Evolutionary conservation across 139 green algal genomes (phyloP), one percentile per base, ranked within the genome.

Genomic region (Mesostigma viride): DNA sequence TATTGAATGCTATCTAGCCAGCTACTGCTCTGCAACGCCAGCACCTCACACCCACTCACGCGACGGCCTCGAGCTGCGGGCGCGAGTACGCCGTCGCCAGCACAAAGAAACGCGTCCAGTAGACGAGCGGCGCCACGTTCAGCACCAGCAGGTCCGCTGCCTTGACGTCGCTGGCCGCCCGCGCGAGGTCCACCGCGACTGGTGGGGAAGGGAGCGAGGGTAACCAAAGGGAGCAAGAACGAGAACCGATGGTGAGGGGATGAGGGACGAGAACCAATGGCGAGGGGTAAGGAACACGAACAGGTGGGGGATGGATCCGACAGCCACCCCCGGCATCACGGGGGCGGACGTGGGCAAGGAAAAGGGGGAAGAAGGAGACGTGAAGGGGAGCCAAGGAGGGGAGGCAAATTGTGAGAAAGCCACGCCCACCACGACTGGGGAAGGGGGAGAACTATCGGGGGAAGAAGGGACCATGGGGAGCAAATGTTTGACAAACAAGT

Each of bases 51-150:
- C n/a, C n/a, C n/a, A n/a, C 64, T 1, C 67, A 44, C 32, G 47
- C 35, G 6, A 77, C 58, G 22, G 76, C 76, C 3, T 75, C 62
- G 31, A 80, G 62, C 68, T 82, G 76, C 53, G 76, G 73, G 3
- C 61, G 62, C 27, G 69, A 78, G 57, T 80, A 82, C 0, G 64
- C 76, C n/a, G 73, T 77, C 22, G 48, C 73, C 17, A 82, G 24
- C 22, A 82, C 74, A 47, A 82, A 74, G 48, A 68, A 80, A 24
- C 69, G 56, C 24, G 72, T 72, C 67, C 69, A 82, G 56, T 77
- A 75, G 33, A 82, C 73, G 31, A 68, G 61, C 40, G 68, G 65
- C 35, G 34, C 35, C 44, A 80, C 73, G 47, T 79, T 24, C 2
- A 80, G 58, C 35, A 76, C 68, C 17, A 64, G 40, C 11, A 82